Conservation (phyloP, 2,329 filamentous ascomycete species). For the Colletotrichum somersetense region DNA sequence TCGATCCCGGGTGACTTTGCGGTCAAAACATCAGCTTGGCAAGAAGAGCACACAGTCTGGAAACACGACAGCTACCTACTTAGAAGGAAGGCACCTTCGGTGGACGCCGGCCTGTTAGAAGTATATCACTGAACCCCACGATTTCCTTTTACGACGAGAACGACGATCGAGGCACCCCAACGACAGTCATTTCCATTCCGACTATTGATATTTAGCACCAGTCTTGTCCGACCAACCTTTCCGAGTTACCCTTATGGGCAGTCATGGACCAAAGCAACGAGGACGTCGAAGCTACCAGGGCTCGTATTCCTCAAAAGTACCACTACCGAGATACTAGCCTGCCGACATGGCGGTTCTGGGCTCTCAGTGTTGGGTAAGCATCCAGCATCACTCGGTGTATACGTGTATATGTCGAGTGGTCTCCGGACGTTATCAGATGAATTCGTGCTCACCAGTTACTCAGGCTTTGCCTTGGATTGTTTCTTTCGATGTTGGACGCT, state of each 20-base stretch:
- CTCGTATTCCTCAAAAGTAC: neutral
- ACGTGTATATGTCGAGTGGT: neutral
- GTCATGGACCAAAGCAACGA: constrained; percentile 12
- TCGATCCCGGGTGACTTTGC: neutral
- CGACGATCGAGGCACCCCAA: too few relatives aligned
- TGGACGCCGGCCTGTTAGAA: neutral
- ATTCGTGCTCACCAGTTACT: neutral
- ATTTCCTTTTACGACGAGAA: neutral
- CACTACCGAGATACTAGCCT: constrained; percentile 41
- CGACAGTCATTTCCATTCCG: neutral
- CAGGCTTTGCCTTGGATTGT: constrained; percentile 65
- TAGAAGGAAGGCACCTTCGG: neutral
- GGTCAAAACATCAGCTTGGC: neutral
- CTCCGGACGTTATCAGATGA: neutral
- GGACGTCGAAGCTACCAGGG: constrained; percentile 20
- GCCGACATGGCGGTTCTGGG: constrained; percentile 51
- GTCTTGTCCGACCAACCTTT: neutral
- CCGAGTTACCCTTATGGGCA: too few relatives aligned
- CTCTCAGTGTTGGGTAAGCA: constrained; percentile 51
- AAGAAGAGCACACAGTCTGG: neutral
- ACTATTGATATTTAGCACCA: neutral
- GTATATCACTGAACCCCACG: neutral
- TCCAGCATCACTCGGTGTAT: neutral
- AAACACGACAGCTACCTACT: neutral
- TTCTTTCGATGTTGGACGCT: constrained; percentile 70